A percentile compares a stretch with the other conserved stretches of the same genome.
phyloP scores from a whole-genome alignment of 1,284 basidiomycete genomes.

The Entoloma clypeatum region DNA sequence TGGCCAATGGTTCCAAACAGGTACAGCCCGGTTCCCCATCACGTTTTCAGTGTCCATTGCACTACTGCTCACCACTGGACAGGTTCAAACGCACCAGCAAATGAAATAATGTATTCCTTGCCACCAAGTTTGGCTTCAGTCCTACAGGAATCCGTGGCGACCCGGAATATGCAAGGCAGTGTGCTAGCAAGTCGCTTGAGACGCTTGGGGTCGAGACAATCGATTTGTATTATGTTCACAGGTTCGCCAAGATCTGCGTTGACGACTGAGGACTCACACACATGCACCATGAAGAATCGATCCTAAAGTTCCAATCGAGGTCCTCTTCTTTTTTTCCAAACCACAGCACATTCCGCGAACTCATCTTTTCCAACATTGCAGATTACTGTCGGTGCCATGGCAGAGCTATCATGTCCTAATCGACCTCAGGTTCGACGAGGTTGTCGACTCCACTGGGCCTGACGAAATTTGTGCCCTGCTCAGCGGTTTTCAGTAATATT shows the following conservation, averaged over 20 bases:
- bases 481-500: too few relatives aligned
- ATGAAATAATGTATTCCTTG: conserved; percentile 42
- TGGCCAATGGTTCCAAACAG: too few relatives aligned
- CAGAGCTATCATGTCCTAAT: too few relatives aligned
- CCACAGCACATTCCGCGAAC: neutral
- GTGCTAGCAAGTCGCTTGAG: conserved; percentile 28
- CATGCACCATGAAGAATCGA: conserved; percentile 33
- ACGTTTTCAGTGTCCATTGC: too few relatives aligned
- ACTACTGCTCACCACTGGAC: too few relatives aligned
- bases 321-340: conserved; percentile 13
- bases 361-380: conserved; percentile 10
- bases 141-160: conserved; percentile 24
- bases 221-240: conserved; percentile 45
- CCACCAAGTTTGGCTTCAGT: conserved; percentile 47
- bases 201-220: conserved; percentile 42
- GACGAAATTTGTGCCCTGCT: too few relatives aligned
- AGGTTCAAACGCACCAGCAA: conserved; percentile 46
- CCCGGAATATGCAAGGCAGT: conserved; percentile 32
- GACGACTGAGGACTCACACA: too few relatives aligned
- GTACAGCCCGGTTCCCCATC: too few relatives aligned
- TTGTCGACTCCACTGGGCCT: too few relatives aligned
- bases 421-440: too few relatives aligned
- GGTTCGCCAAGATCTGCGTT: conserved; percentile 23
- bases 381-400: conserved; percentile 47
- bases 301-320: conserved; percentile 43